Percentiles rank a stretch among this genome's conserved stretches.
phyloP scores from a whole-genome alignment of 1,284 basidiomycete species.

The Pseudozyma hubeiensis region DNA sequence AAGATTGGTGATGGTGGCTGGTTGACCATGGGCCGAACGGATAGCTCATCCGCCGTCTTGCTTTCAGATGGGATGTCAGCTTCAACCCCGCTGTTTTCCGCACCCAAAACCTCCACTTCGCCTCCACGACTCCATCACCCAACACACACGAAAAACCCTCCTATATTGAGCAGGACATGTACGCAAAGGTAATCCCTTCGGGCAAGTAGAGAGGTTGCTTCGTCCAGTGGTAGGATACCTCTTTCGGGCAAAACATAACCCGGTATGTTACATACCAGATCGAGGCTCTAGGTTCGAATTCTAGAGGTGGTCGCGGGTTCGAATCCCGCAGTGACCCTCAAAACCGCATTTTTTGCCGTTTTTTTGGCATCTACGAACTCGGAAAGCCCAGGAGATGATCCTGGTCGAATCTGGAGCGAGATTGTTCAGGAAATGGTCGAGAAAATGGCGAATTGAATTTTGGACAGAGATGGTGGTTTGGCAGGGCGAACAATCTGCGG shows the following conservation, averaged over 20 bases:
- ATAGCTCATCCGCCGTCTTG: too few relatives aligned
- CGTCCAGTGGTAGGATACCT: conserved; percentile 54
- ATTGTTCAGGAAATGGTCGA: conserved; percentile 8
- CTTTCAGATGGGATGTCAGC: too few relatives aligned
- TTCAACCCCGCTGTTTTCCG: too few relatives aligned
- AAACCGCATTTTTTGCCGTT: conserved; percentile 3
- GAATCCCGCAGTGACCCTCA: conserved; percentile 43
- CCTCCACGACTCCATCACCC: not conserved
- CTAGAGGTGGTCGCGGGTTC: conserved; percentile 51
- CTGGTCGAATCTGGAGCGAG: conserved; percentile 1
- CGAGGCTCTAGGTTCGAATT: conserved; percentile 8
- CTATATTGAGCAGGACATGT: too few relatives aligned
- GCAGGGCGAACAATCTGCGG: too few relatives aligned
- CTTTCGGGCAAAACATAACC: conserved; percentile 37
- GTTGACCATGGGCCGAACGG: too few relatives aligned
- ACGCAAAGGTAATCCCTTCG: not conserved
- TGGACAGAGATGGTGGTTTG: conserved; percentile 9
- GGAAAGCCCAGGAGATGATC: not conserved
- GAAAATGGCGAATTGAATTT: conserved; percentile 1
- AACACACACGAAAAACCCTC: not conserved
- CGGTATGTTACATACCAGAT: conserved; percentile 29
- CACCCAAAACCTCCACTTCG: too few relatives aligned
- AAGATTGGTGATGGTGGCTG: too few relatives aligned
- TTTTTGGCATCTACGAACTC: conserved; percentile 6
- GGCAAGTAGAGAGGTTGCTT: conserved; percentile 31